Evolutionary conservation across 306 rosid species (phyloP).

Genomic region (Acacia melanoxylon): DNA sequence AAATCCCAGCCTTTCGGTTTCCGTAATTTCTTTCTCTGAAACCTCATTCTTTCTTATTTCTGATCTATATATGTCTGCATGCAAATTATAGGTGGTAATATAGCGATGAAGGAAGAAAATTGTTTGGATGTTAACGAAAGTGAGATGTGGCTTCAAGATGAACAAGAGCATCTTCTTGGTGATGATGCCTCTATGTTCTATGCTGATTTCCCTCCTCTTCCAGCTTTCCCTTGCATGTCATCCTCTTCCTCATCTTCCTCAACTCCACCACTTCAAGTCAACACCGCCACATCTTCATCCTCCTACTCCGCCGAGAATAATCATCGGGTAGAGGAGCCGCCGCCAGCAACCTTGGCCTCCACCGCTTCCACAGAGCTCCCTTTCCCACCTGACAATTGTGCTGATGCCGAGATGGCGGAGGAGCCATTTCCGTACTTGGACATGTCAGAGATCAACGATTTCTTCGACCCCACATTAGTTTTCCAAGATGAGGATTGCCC

Average conservation of each 20-base stretch:
- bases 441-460: conserved; percentile 59
- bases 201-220: conserved; percentile 73
- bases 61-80: not conserved
- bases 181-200: conserved; percentile 64
- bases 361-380: conserved; percentile 70
- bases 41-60: not conserved
- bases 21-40: not conserved
- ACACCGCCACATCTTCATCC: conserved; percentile 41
- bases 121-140: conserved; percentile 35
- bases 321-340: not conserved
- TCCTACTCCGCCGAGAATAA: conserved; percentile 52
- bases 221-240: conserved; percentile 94
- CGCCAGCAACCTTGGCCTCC: conserved; percentile 44
- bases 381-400: conserved; percentile 42
- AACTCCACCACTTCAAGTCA: conserved; percentile 44
- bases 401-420: conserved; percentile 58
- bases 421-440: conserved; percentile 88
- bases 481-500: conserved; percentile 52
- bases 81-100: not conserved
- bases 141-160: conserved; percentile 59
- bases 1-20: not conserved
- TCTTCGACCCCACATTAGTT: conserved; percentile 60
- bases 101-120: conserved; percentile 30
- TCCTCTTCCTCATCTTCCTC: conserved; percentile 77
- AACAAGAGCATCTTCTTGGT: conserved; percentile 48